Base-by-base conservation (phyloP, 2,329 filamentous ascomycete species). In the Ophiostoma pallidulum region DNA sequence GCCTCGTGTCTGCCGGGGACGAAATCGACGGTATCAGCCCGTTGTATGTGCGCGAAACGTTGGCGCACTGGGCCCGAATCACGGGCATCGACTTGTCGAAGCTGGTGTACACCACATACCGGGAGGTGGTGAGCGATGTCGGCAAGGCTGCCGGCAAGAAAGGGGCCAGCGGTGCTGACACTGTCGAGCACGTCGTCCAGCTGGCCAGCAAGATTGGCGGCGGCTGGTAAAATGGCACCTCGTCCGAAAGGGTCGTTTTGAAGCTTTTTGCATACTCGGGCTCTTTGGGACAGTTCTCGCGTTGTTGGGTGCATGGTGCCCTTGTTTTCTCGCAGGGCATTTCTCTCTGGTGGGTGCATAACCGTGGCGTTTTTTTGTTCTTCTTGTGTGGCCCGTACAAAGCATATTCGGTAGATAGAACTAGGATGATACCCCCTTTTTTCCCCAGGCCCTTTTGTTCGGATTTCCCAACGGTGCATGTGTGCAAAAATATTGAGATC, bases 41-140 rank as follows among this genome's bases (percentile, higher is more conserved):
- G 53, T 71, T 69, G 41, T 72, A 78, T 57, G 75, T 94, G 59
- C 78, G 79, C 64, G 72, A 78, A 62, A 75, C 81, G 57, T 70
- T 97, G 59, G 68, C 72, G 53, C 79, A 91, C 64, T 98, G 92
- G 92, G 75, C 82, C 16, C 61, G 69, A 20, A 68, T 82, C 51
- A 90, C 87, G 47, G 78, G 77, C 45, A 79, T 94, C 54, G 73
- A 77, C 22, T 66, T 85, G 59, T 77, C 82, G 52, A 86, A 75
- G 61, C 69, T 98, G 59, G 78, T 81, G 49, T 86, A 84, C 64
- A 98, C 92, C 49, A 94, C 80, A 44, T 98, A 87, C 69, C 80
- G 92, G 53, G 83, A 90, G 65, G 91, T 98, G 19, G 82, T 96
- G 58, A 96, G 91, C 67, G 88, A 97, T 62, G 88, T 98, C 37